A percentile compares a stretch with the other conserved stretches of the same genome.
Evolutionary conservation across 441 rosid genomes (phyloP).

Genomic region (Geranium incanum): DNA sequence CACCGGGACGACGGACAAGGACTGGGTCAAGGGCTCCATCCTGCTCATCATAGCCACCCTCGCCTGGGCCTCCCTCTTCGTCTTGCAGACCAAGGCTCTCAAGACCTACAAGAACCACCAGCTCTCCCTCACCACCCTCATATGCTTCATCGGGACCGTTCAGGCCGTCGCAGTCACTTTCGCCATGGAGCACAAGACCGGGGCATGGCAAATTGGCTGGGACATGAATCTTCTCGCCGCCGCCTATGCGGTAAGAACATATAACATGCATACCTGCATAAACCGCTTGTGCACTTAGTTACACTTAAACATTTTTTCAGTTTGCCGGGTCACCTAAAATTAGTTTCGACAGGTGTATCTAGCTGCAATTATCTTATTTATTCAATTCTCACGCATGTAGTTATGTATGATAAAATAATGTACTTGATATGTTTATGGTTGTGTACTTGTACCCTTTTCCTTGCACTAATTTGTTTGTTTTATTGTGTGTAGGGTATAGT

Average conservation of each 20-base stretch:
- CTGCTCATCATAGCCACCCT: slow-evolving; percentile 78
- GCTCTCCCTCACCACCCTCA: slow-evolving; percentile 56
- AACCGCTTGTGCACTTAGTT: too few species aligned
- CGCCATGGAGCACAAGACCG: slow-evolving; percentile 61
- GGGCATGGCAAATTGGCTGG: slow-evolving; percentile 60
- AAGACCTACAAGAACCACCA: slow-evolving; percentile 63
- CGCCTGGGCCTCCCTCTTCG: slow-evolving; percentile 81
- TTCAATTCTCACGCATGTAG: too few species aligned
- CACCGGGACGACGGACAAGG: slow-evolving; percentile 29
- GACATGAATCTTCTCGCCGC: slow-evolving; percentile 96
- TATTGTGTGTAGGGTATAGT: slow-evolving; percentile 51
- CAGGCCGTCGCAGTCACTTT: slow-evolving; percentile 68
- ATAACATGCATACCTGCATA: too few species aligned
- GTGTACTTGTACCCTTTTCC: too few species aligned
- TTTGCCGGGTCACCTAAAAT: too few species aligned
- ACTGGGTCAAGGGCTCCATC: slow-evolving; percentile 68
- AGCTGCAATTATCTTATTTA: too few species aligned
- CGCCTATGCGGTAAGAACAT: slow-evolving; percentile 62
- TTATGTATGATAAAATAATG: too few species aligned
- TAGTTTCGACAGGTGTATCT: too few species aligned
- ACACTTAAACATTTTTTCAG: too few species aligned
- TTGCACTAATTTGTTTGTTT: background rate
- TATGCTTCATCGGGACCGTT: slow-evolving; percentile 70
- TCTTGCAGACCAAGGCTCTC: slow-evolving; percentile 65
- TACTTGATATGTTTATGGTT: too few species aligned